Evolutionary conservation across 1,139 yeast species (phyloP).

Genomic region (Protomyces macrosporus): DNA sequence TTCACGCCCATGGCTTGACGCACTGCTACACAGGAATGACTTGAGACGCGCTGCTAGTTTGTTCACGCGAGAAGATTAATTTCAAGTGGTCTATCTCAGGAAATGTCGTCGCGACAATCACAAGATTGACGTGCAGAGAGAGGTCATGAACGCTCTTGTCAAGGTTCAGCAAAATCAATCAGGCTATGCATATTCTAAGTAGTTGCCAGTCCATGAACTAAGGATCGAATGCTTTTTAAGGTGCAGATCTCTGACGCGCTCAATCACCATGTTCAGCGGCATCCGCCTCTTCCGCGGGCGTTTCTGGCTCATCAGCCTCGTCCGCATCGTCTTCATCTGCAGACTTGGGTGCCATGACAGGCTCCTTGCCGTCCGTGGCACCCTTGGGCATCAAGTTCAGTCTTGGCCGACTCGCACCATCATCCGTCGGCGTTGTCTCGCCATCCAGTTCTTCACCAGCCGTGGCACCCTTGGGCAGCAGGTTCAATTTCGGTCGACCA

Average conservation of each 20-base stretch:
- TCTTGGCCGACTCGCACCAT: constrained; percentile 7
- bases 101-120: too few species aligned
- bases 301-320: background rate
- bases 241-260: background rate
- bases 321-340: background rate
- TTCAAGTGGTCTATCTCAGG: too few species aligned
- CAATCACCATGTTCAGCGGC: background rate
- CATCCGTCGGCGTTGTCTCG: background rate
- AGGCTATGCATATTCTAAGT: background rate
- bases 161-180: background rate
- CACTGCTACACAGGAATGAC: too few species aligned
- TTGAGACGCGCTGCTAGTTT: too few species aligned
- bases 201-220: background rate
- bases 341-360: background rate
- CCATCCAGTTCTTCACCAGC: background rate
- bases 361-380: constrained; percentile 13
- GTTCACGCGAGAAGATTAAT: too few species aligned
- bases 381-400: constrained; percentile 21
- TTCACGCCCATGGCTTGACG: background rate
- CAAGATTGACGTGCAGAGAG: too few species aligned
- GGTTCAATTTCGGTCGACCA: constrained; percentile 19
- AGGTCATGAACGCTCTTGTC: background rate
- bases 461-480: constrained; percentile 22
- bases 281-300: background rate
- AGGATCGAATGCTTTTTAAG: background rate